Conservation (phyloP, 257 asterid species). For the Nemophila menziesii region DNA sequence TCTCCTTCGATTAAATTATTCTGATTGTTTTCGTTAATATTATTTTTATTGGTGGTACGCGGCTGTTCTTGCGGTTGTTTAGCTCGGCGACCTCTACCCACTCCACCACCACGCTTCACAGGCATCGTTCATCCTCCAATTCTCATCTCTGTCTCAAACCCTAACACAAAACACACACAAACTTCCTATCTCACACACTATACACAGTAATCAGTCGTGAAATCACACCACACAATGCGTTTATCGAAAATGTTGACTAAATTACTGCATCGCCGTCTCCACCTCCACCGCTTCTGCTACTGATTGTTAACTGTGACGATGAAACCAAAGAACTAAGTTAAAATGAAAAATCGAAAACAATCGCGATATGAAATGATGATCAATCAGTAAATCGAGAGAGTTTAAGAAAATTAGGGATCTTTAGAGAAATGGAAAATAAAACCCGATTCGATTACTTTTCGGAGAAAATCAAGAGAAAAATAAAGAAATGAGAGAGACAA, state of each 20-base stretch:
- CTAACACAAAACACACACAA: neutral
- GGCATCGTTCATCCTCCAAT: conserved; percentile 79
- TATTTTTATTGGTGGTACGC: too few species aligned
- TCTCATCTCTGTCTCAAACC: conserved; percentile 19
- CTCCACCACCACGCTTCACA: conserved; percentile 67
- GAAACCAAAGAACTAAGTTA: neutral
- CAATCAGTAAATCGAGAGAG: neutral
- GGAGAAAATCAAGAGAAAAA: too few species aligned
- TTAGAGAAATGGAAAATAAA: too few species aligned
- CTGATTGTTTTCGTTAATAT: neutral
- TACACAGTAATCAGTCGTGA: neutral
- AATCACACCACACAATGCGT: neutral
- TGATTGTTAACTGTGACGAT: neutral
- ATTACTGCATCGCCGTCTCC: neutral
- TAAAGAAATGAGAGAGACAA: too few species aligned
- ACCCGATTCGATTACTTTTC: neutral
- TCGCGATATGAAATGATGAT: neutral
- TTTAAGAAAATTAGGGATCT: neutral
- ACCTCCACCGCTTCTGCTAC: neutral
- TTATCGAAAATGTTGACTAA: neutral
- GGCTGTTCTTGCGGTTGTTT: too few species aligned
- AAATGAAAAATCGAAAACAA: neutral
- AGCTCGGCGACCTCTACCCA: conserved; percentile 55
- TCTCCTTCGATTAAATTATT: conserved; percentile 27
- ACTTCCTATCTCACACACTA: neutral